Percentiles rank a stretch among this genome's conserved stretches.
phyloP scores from a whole-genome alignment of 371 early-diverging fungal species.

The Mucor racemosus region DNA sequence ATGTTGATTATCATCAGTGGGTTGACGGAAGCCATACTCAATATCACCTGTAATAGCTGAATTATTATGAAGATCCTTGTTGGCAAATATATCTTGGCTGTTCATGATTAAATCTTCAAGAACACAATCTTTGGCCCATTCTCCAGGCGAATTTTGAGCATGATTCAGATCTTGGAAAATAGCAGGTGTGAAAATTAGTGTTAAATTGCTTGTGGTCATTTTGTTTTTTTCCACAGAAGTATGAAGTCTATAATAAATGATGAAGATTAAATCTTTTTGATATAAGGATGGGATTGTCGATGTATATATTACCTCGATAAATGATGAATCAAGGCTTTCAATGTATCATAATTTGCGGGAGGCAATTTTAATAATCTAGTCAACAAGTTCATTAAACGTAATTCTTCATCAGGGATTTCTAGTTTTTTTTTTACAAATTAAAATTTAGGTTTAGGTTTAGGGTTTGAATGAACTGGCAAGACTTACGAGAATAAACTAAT shows the following conservation, averaged over 20 bases:
- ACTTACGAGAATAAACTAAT: conserved; percentile 61
- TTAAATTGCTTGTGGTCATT: conserved; percentile 59
- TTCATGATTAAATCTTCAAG: conserved; percentile 52
- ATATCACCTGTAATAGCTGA: conserved; percentile 55
- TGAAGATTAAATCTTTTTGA: not conserved
- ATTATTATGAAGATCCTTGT: conserved; percentile 50
- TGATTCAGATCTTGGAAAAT: conserved; percentile 66
- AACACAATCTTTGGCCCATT: conserved; percentile 54
- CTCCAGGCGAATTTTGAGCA: conserved; percentile 46
- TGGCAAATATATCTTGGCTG: conserved; percentile 43
- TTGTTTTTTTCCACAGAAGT: conserved; percentile 61
- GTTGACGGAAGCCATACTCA: conserved; percentile 44
- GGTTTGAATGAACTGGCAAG: too few relatives aligned
- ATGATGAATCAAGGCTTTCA: conserved; percentile 59
- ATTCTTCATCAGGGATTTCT: conserved; percentile 57
- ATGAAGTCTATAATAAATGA: conserved; percentile 11
- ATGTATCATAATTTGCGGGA: conserved; percentile 61
- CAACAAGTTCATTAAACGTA: conserved; percentile 56
- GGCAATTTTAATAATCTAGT: conserved; percentile 55
- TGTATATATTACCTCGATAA: conserved; percentile 46
- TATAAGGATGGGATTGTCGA: not conserved
- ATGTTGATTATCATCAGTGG: not conserved
- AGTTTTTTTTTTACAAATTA: not conserved
- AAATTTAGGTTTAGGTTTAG: not conserved
- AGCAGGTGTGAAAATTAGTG: conserved; percentile 64